Evolutionary conservation across 768 basidiomycete species (phyloP).

Genomic region (Pholiota conissans): DNA sequence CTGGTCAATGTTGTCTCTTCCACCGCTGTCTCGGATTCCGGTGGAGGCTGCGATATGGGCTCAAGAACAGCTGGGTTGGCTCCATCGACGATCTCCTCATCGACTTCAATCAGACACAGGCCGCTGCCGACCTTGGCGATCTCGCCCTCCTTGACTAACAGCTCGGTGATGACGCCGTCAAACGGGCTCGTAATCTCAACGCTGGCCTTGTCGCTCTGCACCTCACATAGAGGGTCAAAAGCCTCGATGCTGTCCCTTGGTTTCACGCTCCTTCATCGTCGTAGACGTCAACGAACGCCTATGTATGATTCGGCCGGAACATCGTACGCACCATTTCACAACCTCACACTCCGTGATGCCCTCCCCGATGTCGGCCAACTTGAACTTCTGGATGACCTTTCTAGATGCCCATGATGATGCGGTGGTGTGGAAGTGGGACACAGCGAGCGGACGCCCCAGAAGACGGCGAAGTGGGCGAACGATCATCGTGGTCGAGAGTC

Average conservation of each 20-base stretch:
- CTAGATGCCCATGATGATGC: constrained; percentile 26
- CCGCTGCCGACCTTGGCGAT: constrained; percentile 81
- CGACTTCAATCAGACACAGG: constrained; percentile 81
- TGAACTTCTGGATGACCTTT: constrained; percentile 59
- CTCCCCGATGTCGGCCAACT: constrained; percentile 85
- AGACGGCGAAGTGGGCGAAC: constrained; percentile 32
- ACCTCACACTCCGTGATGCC: constrained; percentile 92
- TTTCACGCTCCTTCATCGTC: constrained; percentile 58
- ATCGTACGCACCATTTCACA: constrained; percentile 69
- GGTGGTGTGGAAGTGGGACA: constrained; percentile 34
- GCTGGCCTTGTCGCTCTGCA: constrained; percentile 88
- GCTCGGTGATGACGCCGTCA: constrained; percentile 70
- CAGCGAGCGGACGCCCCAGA: constrained; percentile 25
- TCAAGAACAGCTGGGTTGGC: constrained; percentile 19
- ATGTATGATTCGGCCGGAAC: constrained; percentile 27
- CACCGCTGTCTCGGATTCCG: constrained; percentile 1
- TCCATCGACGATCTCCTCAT: constrained; percentile 45
- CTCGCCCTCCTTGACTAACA: constrained; percentile 79
- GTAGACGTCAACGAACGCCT: constrained; percentile 4
- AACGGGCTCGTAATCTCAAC: constrained; percentile 90
- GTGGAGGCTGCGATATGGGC: constrained; percentile 1
- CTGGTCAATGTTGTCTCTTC: constrained; percentile 2
- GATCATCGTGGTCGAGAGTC: constrained; percentile 28
- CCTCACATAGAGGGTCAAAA: constrained; percentile 80
- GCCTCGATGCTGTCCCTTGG: constrained; percentile 48